These are phyloP conservation scores for Septoria petroselini DNA, from an alignment of 2,329 filamentous ascomycete species.

Conservation along the genomic window DNA sequence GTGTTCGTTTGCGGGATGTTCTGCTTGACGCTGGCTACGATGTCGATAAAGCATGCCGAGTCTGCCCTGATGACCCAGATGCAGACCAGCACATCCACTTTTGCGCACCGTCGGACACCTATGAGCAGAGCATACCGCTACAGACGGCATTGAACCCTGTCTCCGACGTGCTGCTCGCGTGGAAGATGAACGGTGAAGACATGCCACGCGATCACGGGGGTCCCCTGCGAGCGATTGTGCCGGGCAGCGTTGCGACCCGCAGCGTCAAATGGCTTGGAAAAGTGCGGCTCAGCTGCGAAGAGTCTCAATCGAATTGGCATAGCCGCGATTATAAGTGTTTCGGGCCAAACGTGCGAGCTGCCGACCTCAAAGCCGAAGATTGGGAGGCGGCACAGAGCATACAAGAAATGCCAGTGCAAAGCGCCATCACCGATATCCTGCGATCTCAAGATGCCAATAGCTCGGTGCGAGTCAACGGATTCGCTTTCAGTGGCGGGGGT, in stretches of 20 bases:
- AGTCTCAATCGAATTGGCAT: constrained; percentile 65
- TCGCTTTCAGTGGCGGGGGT: constrained; percentile 67
- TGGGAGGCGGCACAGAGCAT: constrained; percentile 63
- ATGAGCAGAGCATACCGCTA: constrained; percentile 28
- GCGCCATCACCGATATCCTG: constrained; percentile 55
- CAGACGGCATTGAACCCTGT: constrained; percentile 58
- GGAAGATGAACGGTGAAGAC: constrained; percentile 68
- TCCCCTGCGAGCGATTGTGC: constrained; percentile 60
- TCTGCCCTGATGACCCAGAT: constrained; percentile 33
- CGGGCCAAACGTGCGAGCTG: constrained; percentile 46
- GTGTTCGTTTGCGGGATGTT: constrained; percentile 55
- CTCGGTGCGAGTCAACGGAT: constrained; percentile 51
- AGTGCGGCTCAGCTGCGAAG: constrained; percentile 63
- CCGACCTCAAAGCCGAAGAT: constrained; percentile 49
- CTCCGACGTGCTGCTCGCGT: constrained; percentile 62
- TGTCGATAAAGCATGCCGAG: constrained; percentile 30
- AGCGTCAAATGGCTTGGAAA: constrained; percentile 60
- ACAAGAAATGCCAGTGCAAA: constrained; percentile 66
- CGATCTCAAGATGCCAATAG: constrained; percentile 27
- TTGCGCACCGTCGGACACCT: constrained; percentile 26
- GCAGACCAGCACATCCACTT: constrained; percentile 55
- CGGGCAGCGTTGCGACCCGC: constrained; percentile 63
- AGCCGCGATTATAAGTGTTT: constrained; percentile 67
- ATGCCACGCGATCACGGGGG: constrained; percentile 65
- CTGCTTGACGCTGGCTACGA: constrained; percentile 55